Percentiles rank a stretch among this genome's conserved stretches.
Evolutionary conservation across 192 early-diverging fungal genomes (phyloP).

Genomic region (Geranomyces michiganensis): DNA sequence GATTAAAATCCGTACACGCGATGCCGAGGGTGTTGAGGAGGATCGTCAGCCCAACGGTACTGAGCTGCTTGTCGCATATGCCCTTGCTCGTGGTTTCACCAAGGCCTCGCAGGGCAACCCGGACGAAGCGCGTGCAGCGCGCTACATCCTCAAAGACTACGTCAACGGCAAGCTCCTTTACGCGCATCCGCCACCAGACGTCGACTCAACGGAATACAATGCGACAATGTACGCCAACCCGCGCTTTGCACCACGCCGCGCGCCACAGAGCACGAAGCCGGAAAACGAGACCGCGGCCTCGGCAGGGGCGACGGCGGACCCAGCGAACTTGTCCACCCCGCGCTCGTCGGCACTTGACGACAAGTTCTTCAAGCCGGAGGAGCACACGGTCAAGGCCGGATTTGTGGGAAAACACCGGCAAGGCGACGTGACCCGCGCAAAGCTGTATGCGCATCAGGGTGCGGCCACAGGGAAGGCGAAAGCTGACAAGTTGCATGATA

Average conservation of each 20-base stretch:
- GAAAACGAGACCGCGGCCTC: conserved; percentile 45
- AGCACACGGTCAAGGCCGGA: conserved; percentile 28
- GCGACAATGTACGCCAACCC: conserved; percentile 73
- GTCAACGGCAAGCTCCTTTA: conserved; percentile 90
- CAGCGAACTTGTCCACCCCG: background rate
- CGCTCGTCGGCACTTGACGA: conserved; percentile 6
- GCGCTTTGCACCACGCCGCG: conserved; percentile 40
- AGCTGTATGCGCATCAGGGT: conserved; percentile 66
- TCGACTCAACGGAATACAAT: conserved; percentile 78
- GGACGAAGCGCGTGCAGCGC: conserved; percentile 94
- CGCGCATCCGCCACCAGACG: conserved; percentile 78
- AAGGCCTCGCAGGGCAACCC: conserved; percentile 94
- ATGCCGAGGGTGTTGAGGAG: conserved; percentile 57
- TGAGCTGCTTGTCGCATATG: conserved; percentile 90
- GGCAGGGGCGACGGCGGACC: conserved; percentile 7
- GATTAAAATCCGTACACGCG: conserved; percentile 78
- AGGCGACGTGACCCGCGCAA: conserved; percentile 52
- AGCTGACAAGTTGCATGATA: conserved; percentile 61
- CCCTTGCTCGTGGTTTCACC: conserved; percentile 87
- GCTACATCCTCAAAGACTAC: conserved; percentile 98
- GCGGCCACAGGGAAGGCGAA: conserved; percentile 39
- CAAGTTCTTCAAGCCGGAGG: conserved; percentile 18
- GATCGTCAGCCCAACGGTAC: conserved; percentile 72
- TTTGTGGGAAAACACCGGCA: conserved; percentile 44
- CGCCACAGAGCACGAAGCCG: conserved; percentile 7